Evolutionary conservation across 2,329 filamentous ascomycete species (phyloP).

Genomic region (Xylaria sp.): DNA sequence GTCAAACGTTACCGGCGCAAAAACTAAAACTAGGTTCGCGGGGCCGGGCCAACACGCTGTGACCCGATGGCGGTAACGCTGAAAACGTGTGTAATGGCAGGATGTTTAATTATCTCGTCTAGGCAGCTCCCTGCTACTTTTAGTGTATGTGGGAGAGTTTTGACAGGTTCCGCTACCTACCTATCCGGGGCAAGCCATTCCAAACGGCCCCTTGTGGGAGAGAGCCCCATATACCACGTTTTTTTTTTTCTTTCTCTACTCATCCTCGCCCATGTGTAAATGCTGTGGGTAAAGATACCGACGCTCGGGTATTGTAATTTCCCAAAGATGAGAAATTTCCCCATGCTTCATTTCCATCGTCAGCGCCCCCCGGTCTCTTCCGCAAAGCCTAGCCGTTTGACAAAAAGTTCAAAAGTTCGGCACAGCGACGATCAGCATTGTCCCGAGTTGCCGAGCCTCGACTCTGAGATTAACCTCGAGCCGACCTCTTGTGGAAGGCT

Average conservation of each 20-base stretch:
- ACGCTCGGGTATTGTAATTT: slow-evolving; percentile 21
- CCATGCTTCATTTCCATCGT: not conserved
- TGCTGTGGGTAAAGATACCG: slow-evolving; percentile 22
- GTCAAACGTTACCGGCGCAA: slow-evolving; percentile 21
- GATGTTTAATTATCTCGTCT: not conserved
- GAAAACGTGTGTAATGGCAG: slow-evolving; percentile 5
- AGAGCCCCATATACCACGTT: slow-evolving; percentile 31
- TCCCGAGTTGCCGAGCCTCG: slow-evolving; percentile 33
- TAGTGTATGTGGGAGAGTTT: slow-evolving; percentile 21
- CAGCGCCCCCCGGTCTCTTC: not conserved
- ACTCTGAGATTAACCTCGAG: slow-evolving; percentile 14
- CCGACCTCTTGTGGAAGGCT: slow-evolving; percentile 19
- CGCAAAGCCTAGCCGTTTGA: not conserved
- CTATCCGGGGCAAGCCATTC: slow-evolving; percentile 32
- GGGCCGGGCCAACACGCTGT: slow-evolving; percentile 16
- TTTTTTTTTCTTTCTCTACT: slow-evolving; percentile 3
- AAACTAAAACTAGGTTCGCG: slow-evolving; percentile 6
- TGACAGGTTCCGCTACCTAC: slow-evolving; percentile 24
- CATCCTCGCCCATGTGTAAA: not conserved
- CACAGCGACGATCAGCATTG: slow-evolving; percentile 16
- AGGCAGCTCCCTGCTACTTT: slow-evolving; percentile 1
- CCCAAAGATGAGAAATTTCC: slow-evolving; percentile 9
- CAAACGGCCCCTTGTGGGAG: slow-evolving; percentile 17
- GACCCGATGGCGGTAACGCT: slow-evolving; percentile 28
- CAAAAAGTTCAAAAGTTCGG: not conserved